A percentile compares a stretch with the other conserved stretches of the same genome.
Evolutionary conservation across 2,329 filamentous ascomycete genomes (phyloP).

Genomic region (Cercospora sp.): DNA sequence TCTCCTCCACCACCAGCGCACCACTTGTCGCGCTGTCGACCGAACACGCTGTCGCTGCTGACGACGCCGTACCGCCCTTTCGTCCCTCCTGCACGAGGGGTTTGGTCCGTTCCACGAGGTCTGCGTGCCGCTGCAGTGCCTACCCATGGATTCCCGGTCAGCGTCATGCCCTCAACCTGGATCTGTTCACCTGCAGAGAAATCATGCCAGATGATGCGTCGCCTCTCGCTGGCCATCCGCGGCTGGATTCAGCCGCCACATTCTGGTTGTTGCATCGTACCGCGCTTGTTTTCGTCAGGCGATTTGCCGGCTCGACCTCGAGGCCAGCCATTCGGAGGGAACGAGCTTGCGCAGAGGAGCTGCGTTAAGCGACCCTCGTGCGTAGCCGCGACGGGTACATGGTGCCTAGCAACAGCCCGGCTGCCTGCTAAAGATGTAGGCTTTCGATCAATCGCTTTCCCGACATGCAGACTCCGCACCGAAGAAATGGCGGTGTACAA

Average conservation of each 20-base stretch:
- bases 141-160: constrained; percentile 8
- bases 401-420: constrained; percentile 7
- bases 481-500: constrained; percentile 10
- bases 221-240: background rate
- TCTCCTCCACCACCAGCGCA: background rate
- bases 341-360: background rate
- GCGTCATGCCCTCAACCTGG: background rate
- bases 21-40: background rate
- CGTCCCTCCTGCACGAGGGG: constrained; percentile 13
- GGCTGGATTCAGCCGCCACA: background rate
- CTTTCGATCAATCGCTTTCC: background rate
- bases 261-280: background rate
- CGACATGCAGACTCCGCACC: constrained; percentile 4
- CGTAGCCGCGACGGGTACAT: constrained; percentile 3
- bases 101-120: constrained; percentile 16
- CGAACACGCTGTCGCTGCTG: background rate
- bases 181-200: background rate
- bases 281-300: background rate
- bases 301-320: background rate
- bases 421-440: constrained; percentile 9
- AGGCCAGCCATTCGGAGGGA: background rate
- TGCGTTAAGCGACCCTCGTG: constrained; percentile 2
- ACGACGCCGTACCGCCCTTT: background rate
- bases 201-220: background rate
- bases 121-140: constrained; percentile 8